Conservation (phyloP, 164 flowering plant species). For the Macadamia integrifolia region DNA sequence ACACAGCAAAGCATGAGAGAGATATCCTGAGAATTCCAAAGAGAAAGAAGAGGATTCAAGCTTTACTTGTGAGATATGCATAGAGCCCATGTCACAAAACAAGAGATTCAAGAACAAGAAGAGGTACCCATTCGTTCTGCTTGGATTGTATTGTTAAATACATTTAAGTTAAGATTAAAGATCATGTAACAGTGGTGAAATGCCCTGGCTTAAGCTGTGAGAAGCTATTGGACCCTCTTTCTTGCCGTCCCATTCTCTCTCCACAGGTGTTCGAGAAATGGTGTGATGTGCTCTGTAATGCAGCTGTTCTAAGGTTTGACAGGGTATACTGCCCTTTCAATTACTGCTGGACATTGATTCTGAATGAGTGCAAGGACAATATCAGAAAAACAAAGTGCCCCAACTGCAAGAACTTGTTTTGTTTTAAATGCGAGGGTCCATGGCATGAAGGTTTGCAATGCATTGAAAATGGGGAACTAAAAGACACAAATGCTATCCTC, state of each 20-base stretch:
- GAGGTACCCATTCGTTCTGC: conserved; percentile 27
- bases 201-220: conserved; percentile 29
- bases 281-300: conserved; percentile 26
- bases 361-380: conserved; percentile 17
- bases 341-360: conserved; percentile 20
- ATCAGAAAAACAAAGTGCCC: conserved; percentile 21
- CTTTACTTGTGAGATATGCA: too few relatives aligned
- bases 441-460: conserved; percentile 25
- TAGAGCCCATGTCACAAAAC: too few relatives aligned
- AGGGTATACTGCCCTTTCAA: conserved; percentile 27
- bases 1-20: too few relatives aligned
- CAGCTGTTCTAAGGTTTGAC: conserved; percentile 7
- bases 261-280: conserved; percentile 24
- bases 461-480: not conserved
- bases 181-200: conserved; percentile 7
- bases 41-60: too few relatives aligned
- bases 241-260: conserved; percentile 19
- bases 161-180: conserved; percentile 15
- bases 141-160: conserved; percentile 21
- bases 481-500: too few relatives aligned
- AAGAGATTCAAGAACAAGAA: not conserved
- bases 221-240: conserved; percentile 16
- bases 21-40: too few relatives aligned
- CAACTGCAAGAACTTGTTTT: conserved; percentile 24
- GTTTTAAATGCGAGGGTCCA: conserved; percentile 22